Base-by-base conservation (phyloP, 352 stramenopile genomes). In the Sclerospora graminicola region DNA sequence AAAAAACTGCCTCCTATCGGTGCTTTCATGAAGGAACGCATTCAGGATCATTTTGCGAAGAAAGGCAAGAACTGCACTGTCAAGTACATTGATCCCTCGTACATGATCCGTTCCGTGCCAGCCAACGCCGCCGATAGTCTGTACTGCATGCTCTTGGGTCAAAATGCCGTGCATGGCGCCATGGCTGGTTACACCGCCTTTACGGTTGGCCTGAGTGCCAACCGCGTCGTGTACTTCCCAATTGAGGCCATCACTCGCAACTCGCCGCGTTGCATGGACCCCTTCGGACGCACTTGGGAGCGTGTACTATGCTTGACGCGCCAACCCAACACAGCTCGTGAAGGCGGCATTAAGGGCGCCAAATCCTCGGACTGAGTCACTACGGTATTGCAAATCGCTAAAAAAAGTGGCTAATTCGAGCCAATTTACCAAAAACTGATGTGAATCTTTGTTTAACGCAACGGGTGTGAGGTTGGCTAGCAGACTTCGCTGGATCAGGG, bases 121-220 rank as follows among this genome's bases (percentile, higher is more conserved):
- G 89, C 95, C 21, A 98, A 97, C 58, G 82, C 89, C 16, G 84
- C 84, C 30, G 95, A 98, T 45, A 86, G 66, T 51, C 60, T 98
- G 35, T 97, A 98, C 65, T 98, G 95, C 66, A 97, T 98, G 89
- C 84, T 98, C 60, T 78, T 99, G 13, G 90, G 85, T 21, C 94
- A 99, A 69, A 98, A 98, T 68, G 95, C 95, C 15, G 96, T 98
- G 35, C 96, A 99, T 58, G 96, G 94, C 36, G 85, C 92, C 31
- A 98, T 99, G 95, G 95, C 95, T 10, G 96, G 96, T 21, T 98
- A 94, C 70, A 99, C 96, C 32, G 92, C 90, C 38, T 98, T 98
- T 61, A 96, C 85, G 14, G 92, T 98, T 24, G 96, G 94, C 21
- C 69, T 98, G n/a, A 96, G 89, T 54, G 97, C 97, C 62, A 98